These are phyloP conservation scores for Sphagnum fallax DNA, from an alignment of 228 moss, liverwort and hornwort species.

Conservation along the genomic window DNA sequence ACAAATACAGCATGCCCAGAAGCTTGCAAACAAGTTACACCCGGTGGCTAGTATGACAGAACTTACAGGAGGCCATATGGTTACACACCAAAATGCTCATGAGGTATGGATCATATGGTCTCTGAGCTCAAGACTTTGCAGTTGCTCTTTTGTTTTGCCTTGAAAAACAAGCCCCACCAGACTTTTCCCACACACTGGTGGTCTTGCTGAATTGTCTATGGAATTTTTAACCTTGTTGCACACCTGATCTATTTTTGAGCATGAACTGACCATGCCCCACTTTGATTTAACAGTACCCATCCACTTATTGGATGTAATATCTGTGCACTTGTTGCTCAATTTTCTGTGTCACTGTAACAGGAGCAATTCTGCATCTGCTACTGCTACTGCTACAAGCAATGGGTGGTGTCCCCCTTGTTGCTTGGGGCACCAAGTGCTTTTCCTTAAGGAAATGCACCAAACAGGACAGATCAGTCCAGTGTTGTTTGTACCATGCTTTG, in stretches of 20 bases:
- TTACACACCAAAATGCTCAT: constrained; percentile 64
- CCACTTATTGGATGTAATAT: too few relatives aligned
- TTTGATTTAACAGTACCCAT: too few relatives aligned
- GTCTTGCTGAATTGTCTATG: neutral
- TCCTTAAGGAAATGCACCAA: neutral
- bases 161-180: neutral
- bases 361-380: neutral
- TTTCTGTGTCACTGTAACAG: neutral
- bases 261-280: neutral
- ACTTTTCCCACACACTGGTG: neutral
- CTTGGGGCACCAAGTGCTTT: neutral
- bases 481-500: too few relatives aligned
- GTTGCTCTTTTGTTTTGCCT: neutral
- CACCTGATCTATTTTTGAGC: neutral
- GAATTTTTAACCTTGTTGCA: neutral
- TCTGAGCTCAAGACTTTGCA: neutral
- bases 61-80: constrained; percentile 83
- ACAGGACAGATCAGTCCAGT: too few relatives aligned
- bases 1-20: constrained; percentile 78
- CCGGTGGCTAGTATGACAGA: constrained; percentile 87
- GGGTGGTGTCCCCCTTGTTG: neutral
- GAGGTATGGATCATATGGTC: constrained; percentile 33
- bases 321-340: too few relatives aligned
- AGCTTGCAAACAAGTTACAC: constrained; percentile 61
- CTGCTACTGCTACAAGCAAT: neutral